Evolutionary conservation across 2,329 filamentous ascomycete genomes (phyloP), one percentile per base, ranked within the genome.

Genomic region (Xylariaceae sp.): DNA sequence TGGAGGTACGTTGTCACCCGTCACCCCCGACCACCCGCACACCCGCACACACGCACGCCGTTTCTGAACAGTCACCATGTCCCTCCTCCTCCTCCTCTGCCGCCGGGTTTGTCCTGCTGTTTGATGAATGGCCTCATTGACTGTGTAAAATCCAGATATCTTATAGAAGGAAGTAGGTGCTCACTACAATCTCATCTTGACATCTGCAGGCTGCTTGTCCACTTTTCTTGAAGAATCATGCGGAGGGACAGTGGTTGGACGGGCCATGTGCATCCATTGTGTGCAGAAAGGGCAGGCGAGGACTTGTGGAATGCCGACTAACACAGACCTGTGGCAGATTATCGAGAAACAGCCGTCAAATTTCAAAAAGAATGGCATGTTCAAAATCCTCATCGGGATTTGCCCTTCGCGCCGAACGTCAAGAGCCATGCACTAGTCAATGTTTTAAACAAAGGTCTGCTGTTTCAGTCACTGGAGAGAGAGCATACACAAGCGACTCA

Each of bases 351-450:
- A 39, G 82, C 82, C 47, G 77, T 80, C 69, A 83, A 83, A 65
- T 80, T 86, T 59, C 81, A 85, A 63, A 84, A 85, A 66, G 82
- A 86, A 71, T 86, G 82, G 82, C 77, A 82, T 68, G 71, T 83
- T 57, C 72, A 75, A 62, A 74, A 80, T 67, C 82, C 82, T 60
- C 80, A 85, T 65, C 76, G 76, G 61, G 73, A 83, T 53, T 79
- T 86, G 55, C 73, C 77, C 53, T 86, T 85, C 68, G 82, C 82
- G 65, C 78, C 75, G 62, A 76, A 85, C 69, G 81, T 86, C 67
- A 77, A 82, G 67, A 78, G 75, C 60, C 81, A 84, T 69, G 81
- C 82, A 58, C 72, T 86, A 62, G 80, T 86, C 50, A 76, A 76
- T 51, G 72, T 83, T 56, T 68, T 86, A 57, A 84, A 85, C 68